These are phyloP conservation scores for Ophiostoma pallidulum DNA, from an alignment of 2,329 filamentous ascomycete species.

Conservation along the genomic window DNA sequence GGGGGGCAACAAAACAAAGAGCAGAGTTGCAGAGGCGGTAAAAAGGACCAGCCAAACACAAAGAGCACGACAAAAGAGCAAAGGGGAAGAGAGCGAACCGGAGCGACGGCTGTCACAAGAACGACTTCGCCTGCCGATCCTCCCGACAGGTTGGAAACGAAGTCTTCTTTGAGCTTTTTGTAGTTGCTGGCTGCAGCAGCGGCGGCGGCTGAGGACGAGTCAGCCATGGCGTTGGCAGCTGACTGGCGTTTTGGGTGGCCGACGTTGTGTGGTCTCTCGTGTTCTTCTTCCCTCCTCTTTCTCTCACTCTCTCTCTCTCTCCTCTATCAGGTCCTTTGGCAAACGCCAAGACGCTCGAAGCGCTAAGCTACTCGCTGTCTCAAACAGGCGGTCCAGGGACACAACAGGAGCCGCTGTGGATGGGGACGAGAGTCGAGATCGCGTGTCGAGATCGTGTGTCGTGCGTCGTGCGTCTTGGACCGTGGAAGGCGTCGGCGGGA, in stretches of 20 bases:
- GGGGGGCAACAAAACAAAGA: no score
- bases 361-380: no score
- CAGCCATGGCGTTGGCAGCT: slow-evolving; percentile 2
- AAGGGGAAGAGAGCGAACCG: slow-evolving; percentile 46
- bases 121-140: slow-evolving; percentile 81
- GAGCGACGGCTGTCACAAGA: slow-evolving; percentile 71
- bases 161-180: slow-evolving; percentile 88
- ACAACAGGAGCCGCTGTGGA: no score
- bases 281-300: background rate
- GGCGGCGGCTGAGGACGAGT: slow-evolving; percentile 5
- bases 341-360: no score
- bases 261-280: background rate
- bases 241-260: no score
- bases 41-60: background rate
- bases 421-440: no score
- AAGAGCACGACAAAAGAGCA: background rate
- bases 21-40: background rate
- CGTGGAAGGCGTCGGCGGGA: no score
- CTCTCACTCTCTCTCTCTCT: no score
- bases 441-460: no score
- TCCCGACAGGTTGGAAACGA: slow-evolving; percentile 84
- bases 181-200: slow-evolving; percentile 46
- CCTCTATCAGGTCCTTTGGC: no score
- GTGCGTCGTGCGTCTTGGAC: no score
- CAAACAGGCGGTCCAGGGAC: no score